A percentile compares a stretch with the other conserved stretches of the same genome.
Conservation (phyloP, 2,329 filamentous ascomycete species). For the Pestalotiopsis sp. region DNA sequence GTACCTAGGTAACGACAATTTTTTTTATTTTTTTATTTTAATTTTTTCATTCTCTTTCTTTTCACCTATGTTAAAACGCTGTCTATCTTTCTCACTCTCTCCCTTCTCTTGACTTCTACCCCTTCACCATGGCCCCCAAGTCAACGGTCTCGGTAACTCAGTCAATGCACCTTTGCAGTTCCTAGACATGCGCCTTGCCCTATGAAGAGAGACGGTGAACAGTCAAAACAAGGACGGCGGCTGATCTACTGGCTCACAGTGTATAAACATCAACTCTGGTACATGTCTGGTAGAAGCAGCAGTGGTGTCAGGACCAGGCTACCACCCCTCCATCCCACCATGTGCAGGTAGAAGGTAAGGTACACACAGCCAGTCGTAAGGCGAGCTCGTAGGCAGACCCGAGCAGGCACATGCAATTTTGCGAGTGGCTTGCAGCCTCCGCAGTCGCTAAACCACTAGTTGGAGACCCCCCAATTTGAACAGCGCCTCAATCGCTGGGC, state of each 20-base stretch:
- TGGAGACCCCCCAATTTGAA: background rate
- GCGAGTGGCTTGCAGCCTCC: background rate
- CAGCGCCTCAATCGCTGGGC: background rate
- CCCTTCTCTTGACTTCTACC: slow-evolving; percentile 23
- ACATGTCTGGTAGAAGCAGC: background rate
- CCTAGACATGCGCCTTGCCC: background rate
- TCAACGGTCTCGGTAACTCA: background rate
- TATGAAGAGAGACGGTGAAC: background rate
- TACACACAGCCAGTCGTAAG: background rate
- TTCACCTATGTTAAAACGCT: background rate
- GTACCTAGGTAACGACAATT: background rate
- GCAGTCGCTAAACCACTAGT: background rate
- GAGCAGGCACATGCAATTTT: slow-evolving; percentile 5
- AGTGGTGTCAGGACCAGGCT: background rate
- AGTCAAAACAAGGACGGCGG: background rate
- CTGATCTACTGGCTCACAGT: background rate
- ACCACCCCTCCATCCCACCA: background rate
- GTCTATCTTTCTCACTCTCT: background rate
- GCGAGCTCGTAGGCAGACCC: background rate
- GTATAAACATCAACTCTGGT: background rate
- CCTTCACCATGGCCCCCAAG: slow-evolving; percentile 4
- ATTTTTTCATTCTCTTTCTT: slow-evolving; percentile 10
- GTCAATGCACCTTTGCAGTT: background rate
- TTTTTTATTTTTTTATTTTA: background rate
- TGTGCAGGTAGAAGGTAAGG: background rate